Evolutionary conservation across 768 basidiomycete species (phyloP), one percentile per base, ranked within the genome.

Genomic region (Serendipita vermifera): DNA sequence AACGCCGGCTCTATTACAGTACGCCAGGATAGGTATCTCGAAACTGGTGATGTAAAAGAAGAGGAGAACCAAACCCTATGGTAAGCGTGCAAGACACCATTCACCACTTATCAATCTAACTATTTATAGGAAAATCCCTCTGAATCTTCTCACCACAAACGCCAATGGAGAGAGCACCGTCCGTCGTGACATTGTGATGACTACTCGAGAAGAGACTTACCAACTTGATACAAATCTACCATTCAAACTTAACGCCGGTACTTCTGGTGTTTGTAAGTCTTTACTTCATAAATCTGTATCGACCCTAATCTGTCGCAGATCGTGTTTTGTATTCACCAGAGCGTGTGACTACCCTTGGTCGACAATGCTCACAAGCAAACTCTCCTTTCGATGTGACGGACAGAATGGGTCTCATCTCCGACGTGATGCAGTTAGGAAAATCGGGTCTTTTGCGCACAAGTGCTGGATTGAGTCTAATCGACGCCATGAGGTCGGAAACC

Each of bases 161-260:
- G 68, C 71, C 24, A 68, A 71, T 40, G 85, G 87, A 38, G 78
- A 82, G 62, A 64, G 73, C 4, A 65, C 66, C 11, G 66, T 88
- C 46, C 77, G 92, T 65, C 80, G 75, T 55, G 71, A 75, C 33
- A 73, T 77, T 13, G 66, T 96, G 53, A 75, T 99, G 29, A 70
- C 75, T 59, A 75, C 79, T 41, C 79, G 89, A 33, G 82, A 90
- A 66, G 76, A 74, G 35, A 74, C 72, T 17, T 77, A 92, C 61
- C 67, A 77, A 17, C 62, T 97, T n/a, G 83, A 89, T 66, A 86
- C 81, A 11, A 79, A 69, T 66, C 80, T 77, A 64, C 73, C 80
- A 3, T 98, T 83, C 76, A 98, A 98, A 71, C 71, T 98, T 59
- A 98, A 98, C 65, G 85, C 84, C 2, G 83, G 83, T 38, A 92